phyloP scores from a whole-genome alignment of 23 red algal species.

The Gracilaria vermiculophylla region DNA sequence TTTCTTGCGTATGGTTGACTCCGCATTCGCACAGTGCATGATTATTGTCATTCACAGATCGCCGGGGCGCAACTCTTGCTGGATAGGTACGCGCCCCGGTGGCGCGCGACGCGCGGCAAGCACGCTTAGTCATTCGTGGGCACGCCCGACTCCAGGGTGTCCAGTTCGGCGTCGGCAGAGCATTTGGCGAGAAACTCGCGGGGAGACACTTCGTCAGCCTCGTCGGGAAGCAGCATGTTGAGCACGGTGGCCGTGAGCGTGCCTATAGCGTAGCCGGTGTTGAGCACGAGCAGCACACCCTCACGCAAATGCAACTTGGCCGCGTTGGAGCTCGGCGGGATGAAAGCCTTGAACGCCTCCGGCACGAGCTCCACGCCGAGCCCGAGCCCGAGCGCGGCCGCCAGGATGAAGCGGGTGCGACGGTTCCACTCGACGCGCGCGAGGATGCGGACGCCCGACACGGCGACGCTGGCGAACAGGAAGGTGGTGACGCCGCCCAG shows the following conservation, averaged over 20 bases:
- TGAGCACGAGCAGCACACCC: slow-evolving; percentile 30
- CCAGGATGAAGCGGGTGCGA: slow-evolving; percentile 65
- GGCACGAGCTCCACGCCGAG: slow-evolving; percentile 58
- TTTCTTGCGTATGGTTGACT: too few species aligned
- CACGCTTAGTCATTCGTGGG: too few species aligned
- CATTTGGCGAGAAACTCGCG: too few species aligned
- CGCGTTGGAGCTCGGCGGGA: neutral
- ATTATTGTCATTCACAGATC: too few species aligned
- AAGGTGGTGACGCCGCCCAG: slow-evolving; percentile 83
- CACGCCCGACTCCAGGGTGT: too few species aligned
- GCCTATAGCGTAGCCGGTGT: slow-evolving; percentile 75
- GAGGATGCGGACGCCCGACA: slow-evolving; percentile 73
- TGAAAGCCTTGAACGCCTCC: slow-evolving; percentile 42
- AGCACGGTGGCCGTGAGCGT: slow-evolving; percentile 55
- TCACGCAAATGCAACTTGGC: slow-evolving; percentile 23
- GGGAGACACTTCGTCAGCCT: too few species aligned
- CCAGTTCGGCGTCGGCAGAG: too few species aligned
- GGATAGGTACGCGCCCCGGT: too few species aligned
- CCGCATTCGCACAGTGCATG: too few species aligned
- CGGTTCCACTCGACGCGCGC: slow-evolving; percentile 57
- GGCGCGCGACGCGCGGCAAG: too few species aligned
- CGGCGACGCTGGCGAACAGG: slow-evolving; percentile 80
- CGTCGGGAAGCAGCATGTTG: slow-evolving; percentile 61
- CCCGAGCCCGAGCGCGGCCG: slow-evolving; percentile 44
- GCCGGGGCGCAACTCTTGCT: too few species aligned